A percentile compares a stretch with the other conserved stretches of the same genome.
phyloP scores from a whole-genome alignment of 2,329 filamentous ascomycete species.

The Fusarium palustre region DNA sequence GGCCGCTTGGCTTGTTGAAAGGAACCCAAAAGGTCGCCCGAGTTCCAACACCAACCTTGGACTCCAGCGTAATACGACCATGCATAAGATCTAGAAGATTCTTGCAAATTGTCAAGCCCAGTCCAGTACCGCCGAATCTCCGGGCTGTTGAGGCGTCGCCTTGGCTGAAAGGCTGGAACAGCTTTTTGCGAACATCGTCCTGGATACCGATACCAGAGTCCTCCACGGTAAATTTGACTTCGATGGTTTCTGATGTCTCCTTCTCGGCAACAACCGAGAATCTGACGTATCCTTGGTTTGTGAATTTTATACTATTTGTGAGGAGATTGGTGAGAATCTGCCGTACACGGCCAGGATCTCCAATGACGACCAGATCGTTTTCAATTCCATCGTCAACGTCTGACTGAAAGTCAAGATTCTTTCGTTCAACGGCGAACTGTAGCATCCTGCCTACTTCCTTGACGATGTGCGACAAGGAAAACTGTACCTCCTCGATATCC shows the following conservation, averaged over 20 bases:
- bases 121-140: conserved; percentile 81
- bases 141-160: conserved; percentile 83
- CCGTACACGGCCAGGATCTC: conserved; percentile 84
- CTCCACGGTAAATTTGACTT: conserved; percentile 77
- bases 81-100: conserved; percentile 84
- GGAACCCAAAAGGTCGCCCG: conserved; percentile 82
- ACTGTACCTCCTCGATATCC: conserved; percentile 84
- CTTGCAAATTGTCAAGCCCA: conserved; percentile 84
- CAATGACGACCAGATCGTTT: conserved; percentile 81
- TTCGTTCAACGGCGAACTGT: conserved; percentile 83
- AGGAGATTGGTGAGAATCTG: conserved; percentile 86
- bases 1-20: conserved; percentile 75
- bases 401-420: conserved; percentile 78
- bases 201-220: conserved; percentile 87
- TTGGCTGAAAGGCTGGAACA: conserved; percentile 86
- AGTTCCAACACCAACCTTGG: conserved; percentile 74
- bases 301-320: conserved; percentile 83
- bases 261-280: conserved; percentile 73
- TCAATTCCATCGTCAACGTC: conserved; percentile 72
- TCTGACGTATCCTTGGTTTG: conserved; percentile 73
- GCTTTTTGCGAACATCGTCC: conserved; percentile 75
- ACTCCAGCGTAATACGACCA: conserved; percentile 78
- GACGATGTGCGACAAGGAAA: conserved; percentile 78
- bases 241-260: conserved; percentile 72
- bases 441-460: conserved; percentile 89